These are phyloP conservation scores for Rhodamnia argentea DNA, from an alignment of 345 rosid species.

Conservation along the genomic window DNA sequence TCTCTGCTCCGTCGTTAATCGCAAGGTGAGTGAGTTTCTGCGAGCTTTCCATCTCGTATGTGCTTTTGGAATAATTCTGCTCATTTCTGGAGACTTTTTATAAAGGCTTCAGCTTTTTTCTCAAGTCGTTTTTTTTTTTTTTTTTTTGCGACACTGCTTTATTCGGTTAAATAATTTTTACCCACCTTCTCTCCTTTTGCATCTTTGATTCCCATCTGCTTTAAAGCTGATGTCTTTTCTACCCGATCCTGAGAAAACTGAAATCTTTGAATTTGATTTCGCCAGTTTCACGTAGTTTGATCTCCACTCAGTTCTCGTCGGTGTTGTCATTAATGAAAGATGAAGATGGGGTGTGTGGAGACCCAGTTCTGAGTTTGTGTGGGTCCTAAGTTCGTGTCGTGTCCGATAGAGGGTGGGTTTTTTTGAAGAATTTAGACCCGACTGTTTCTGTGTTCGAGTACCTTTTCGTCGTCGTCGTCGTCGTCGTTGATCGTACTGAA, in stretches of 20 bases:
- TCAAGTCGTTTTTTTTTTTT: background rate
- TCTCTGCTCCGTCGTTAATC: background rate
- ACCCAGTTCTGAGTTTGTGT: conserved; percentile 21
- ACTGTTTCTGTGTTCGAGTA: background rate
- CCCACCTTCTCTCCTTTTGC: conserved; percentile 8
- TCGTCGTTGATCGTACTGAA: conserved; percentile 1
- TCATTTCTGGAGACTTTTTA: background rate
- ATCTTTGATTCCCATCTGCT: conserved; percentile 14
- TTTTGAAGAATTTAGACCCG: conserved; percentile 9
- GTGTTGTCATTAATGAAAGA: background rate
- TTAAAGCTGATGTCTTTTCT: conserved; percentile 30
- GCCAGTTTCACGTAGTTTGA: conserved; percentile 1
- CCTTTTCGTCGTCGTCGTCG: background rate
- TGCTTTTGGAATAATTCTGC: background rate
- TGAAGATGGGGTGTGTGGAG: conserved; percentile 17
- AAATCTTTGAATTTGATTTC: background rate
- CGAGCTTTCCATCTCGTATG: conserved; percentile 14
- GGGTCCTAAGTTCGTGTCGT: background rate
- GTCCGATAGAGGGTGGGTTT: background rate
- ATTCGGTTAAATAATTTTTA: conserved; percentile 1
- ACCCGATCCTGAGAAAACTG: background rate
- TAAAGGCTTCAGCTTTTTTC: background rate
- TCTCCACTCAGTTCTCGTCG: background rate
- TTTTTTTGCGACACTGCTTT: background rate
- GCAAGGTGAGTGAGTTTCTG: conserved; percentile 20